These are phyloP conservation scores for Podospora conica DNA, from an alignment of 495 filamentous ascomycete species.

Conservation along the genomic window DNA sequence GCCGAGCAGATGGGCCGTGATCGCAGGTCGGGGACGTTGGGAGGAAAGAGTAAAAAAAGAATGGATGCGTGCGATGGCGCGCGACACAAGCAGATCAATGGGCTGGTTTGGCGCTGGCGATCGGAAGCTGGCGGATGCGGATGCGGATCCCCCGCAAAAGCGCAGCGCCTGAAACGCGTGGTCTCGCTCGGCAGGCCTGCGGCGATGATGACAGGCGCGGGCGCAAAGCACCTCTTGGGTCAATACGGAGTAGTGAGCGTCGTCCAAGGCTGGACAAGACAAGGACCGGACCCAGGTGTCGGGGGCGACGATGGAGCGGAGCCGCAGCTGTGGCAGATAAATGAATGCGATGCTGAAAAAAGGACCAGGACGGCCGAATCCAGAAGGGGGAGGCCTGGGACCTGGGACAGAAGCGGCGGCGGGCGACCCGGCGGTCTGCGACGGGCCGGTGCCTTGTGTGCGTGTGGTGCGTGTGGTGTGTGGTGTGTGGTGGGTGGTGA, in stretches of 20 bases:
- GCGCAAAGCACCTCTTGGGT: neutral
- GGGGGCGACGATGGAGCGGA: constrained; percentile 7
- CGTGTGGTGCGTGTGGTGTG: too few relatives aligned
- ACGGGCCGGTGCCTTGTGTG: constrained; percentile 7
- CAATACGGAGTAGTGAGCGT: neutral
- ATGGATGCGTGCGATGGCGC: neutral
- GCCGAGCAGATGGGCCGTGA: neutral
- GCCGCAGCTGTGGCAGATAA: constrained; percentile 18
- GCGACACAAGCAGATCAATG: neutral
- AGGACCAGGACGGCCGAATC: neutral
- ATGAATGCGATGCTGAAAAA: constrained; percentile 16
- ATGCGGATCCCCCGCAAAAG: constrained; percentile 12
- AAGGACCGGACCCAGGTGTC: too few relatives aligned
- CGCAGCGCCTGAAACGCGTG: constrained; percentile 8
- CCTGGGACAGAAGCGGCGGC: neutral
- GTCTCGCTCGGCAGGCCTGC: constrained; percentile 10
- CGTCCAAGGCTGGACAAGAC: too few relatives aligned
- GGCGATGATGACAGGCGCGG: constrained; percentile 1
- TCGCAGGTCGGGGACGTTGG: neutral
- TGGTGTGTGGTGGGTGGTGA: neutral
- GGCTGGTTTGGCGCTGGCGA: neutral
- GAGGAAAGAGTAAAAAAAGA: neutral
- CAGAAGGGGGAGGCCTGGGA: constrained; percentile 1
- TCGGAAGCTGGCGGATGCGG: constrained; percentile 5
- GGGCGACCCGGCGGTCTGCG: constrained; percentile 11